Base-by-base conservation (phyloP, 1,284 basidiomycete species). In the Neonothopanus nambi region DNA sequence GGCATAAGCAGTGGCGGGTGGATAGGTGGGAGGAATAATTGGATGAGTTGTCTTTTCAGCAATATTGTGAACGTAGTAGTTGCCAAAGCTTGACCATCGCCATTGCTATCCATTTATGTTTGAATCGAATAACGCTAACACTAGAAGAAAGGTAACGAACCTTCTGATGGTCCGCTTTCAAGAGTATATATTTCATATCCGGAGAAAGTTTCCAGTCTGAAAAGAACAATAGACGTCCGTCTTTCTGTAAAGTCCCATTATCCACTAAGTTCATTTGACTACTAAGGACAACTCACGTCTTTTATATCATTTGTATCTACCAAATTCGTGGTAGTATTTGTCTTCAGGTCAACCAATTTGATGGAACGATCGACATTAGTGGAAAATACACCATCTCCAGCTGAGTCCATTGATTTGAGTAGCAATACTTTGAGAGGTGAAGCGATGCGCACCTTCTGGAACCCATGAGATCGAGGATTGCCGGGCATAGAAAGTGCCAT, bases 361-460 rank as follows among this genome's bases (percentile, higher is more conserved):
- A 97, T 91, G 50, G 78, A 76, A 12, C 81, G 82, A 23, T 80
- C 72, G 40, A 81, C 72, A 24, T 73, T 67, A 3, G 82, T 77
- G 1, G 90, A 91, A 70, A 88, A 96, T 0, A 95, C 91, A 1
- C 95, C 95, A 67, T 98, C 95, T 2, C 90, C 91, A 57, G 93
- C 93, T 91, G 63, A n/a, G 13, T 33, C 4, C 13, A 12, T 8
- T 11, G 17, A 12, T 15, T 33, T 28, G 36, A 3, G 5, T 35
- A 13, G 26, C 15, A 20, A 28, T 11, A n/a, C 18, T 37, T 23
- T 15, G 13, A 37, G 6, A 5, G 13, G 26, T 8, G 8, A 5
- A 3, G 13, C 9, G 9, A 13, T 18, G 3, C 79, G 28, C 56
- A 91, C 94, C 93, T 81, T 95, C 93, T 11, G 86, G 83, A 26